Base-by-base conservation (phyloP, 345 rosid species). In the Lepidium didymum region DNA sequence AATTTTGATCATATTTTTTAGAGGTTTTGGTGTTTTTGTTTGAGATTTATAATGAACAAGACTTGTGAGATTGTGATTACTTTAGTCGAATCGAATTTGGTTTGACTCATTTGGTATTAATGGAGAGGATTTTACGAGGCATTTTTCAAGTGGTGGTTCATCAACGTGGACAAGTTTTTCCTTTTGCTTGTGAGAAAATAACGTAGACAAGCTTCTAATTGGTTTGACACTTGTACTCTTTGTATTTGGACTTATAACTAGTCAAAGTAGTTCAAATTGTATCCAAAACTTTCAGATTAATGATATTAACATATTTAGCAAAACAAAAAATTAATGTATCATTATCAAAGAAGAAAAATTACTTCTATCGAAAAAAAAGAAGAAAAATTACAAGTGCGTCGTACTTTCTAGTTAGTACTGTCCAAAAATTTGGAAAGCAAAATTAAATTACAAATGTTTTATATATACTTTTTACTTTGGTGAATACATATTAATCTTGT, bases 131-230 rank as follows among this genome's bases (percentile, higher is more conserved):
- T 3, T 51, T 33, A 67, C 21, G 73, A 52, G 33, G 33, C 6
- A 3, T 16, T 67, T 27, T 74, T 64, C 73, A 16, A 74, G 73
- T 74, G 73, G 77, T 74, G 25, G 77, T 59, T 74, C 73, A 74
- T 74, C 77, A 67, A 60, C 27, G 73, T 60, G 62, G 68, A 19
- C 57, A 25, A 35, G 29, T 59, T 74, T 66, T 73, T 67, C 62
- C 54, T 52, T 42, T 58, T 43, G 49, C 72, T 59, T 15, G 77
- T 73, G 42, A 52, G 72, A 73, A 66, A 57, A 50, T 65, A 66
- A 66, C 4, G n/a, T 29, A 73, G 46, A 1, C 1, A 15, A 15
- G 19, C 21, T 19, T 9, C 41, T 66, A 7, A 54, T 71, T 54
- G 49, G 40, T 35, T 62, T 31, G 34, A 54, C 6, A 33, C 49